A percentile compares a stretch with the other conserved stretches of the same genome.
Conservation (phyloP, 1,284 basidiomycete species). For the Sanguinoderma infundibulare region DNA sequence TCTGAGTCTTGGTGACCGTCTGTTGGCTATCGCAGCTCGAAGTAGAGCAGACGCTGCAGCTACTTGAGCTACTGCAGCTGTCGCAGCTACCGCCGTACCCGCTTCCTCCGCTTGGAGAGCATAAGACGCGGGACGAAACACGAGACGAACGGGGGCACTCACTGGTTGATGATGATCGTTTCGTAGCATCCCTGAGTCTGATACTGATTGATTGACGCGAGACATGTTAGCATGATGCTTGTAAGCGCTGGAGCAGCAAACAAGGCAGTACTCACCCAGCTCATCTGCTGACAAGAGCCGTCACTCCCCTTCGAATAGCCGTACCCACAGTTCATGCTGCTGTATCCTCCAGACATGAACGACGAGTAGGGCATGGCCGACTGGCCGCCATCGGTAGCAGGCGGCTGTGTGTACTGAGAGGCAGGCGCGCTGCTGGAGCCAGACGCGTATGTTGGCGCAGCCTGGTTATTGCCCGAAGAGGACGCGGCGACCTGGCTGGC, state of each 20-base stretch:
- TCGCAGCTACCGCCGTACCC: constrained; percentile 26
- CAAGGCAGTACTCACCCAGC: constrained; percentile 53
- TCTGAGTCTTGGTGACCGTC: constrained; percentile 38
- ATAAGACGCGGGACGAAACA: constrained; percentile 1
- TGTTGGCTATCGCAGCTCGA: constrained; percentile 34
- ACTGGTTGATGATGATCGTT: constrained; percentile 66
- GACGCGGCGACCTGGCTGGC: constrained; percentile 28
- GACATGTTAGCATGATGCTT: neutral
- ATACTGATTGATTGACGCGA: constrained; percentile 31
- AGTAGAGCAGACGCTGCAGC: no score
- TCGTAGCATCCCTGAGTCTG: constrained; percentile 63
- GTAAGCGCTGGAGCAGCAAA: neutral
- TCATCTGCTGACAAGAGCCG: constrained; percentile 55
- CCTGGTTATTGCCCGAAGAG: constrained; percentile 21
- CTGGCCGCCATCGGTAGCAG: constrained; percentile 45
- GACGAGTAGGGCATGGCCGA: constrained; percentile 59
- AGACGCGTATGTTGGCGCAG: constrained; percentile 18
- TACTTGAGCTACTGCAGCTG: no score
- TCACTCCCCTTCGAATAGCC: constrained; percentile 60
- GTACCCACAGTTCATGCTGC: constrained; percentile 68
- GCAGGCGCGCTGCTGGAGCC: constrained; percentile 34
- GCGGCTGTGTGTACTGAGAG: constrained; percentile 47
- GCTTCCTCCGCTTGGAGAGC: constrained; percentile 15
- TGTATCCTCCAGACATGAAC: constrained; percentile 64
- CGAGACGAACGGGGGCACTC: constrained; percentile 10